Evolutionary conservation across 1,284 basidiomycete species (phyloP), one percentile per base, ranked within the genome.

Genomic region (Polyporus tsugae): DNA sequence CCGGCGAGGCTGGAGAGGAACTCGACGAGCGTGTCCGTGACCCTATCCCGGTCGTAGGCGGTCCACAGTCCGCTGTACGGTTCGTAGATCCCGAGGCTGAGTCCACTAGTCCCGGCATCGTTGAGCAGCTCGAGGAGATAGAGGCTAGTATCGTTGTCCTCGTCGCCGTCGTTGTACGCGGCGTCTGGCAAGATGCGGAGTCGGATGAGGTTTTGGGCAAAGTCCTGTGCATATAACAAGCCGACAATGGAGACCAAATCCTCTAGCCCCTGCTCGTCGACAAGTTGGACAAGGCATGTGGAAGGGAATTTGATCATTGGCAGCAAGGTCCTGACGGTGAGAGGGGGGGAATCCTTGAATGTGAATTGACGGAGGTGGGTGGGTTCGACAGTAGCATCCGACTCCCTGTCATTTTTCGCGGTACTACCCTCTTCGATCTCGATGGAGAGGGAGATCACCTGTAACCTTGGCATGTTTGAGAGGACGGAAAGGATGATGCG

Each of bases 171-270:
- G 10, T 49, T 49, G 46, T 49, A 49, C n/a, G 22, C 6, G n/a
- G 10, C 22, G 22, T 49, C n/a, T 25, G 58, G 58, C 9, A 59
- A 29, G 58, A 59, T 59, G 58, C 58, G 58, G 58, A 59, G 22
- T 19, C 58, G 58, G n/a, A 38, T 25, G 58, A 59, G 58, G 13
- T 59, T 22, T n/a, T 41, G 58, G n/a, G 38, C 58, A 6, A 59
- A 59, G 19, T 35, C 19, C 17, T n/a, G 36, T 5, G 1, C 19
- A 6, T 35, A 38, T 10, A 58, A 11, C 57, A 38, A n/a, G 36
- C 35, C 7, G 15, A 19, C 36, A 4, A 58, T 36, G 19, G 33
- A 36, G 15, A 49, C 46, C 22, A 25, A 25, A 10, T 49, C 46
- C 10, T 25, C 9, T 22, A 10, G n/a, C 9, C 2, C 25, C 35